A percentile compares a stretch with the other conserved stretches of the same genome.
phyloP scores from a whole-genome alignment of 306 rosid species.

The Vigna unguiculata region DNA sequence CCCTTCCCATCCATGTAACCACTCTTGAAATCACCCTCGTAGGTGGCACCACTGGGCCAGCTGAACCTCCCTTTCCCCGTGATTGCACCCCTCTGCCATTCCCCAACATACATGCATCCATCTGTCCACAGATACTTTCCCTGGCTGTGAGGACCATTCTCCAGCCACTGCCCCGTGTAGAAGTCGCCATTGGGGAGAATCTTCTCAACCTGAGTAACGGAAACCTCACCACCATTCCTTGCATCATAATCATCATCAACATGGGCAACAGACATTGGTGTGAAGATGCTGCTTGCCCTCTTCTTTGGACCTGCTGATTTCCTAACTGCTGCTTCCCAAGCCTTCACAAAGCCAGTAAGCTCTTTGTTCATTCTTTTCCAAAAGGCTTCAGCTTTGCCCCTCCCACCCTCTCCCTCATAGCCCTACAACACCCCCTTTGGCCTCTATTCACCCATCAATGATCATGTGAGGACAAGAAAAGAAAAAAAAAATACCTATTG shows the following conservation, averaged over 20 bases:
- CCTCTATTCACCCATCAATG: slow-evolving; percentile 48
- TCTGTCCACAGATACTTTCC: slow-evolving; percentile 93
- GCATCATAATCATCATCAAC: slow-evolving; percentile 80
- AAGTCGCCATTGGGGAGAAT: slow-evolving; percentile 74
- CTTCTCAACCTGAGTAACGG: slow-evolving; percentile 59
- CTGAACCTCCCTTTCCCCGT: slow-evolving; percentile 80
- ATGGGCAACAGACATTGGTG: slow-evolving; percentile 86
- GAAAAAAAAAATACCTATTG: background rate
- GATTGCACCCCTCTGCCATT: slow-evolving; percentile 76
- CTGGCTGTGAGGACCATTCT: slow-evolving; percentile 66
- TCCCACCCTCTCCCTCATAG: slow-evolving; percentile 2
- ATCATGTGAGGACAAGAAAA: background rate
- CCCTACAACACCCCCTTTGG: slow-evolving; percentile 14
- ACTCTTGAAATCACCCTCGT: slow-evolving; percentile 85
- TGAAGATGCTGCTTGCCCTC: slow-evolving; percentile 61
- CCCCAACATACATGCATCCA: slow-evolving; percentile 94
- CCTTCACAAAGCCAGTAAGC: slow-evolving; percentile 57
- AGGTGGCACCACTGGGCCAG: slow-evolving; percentile 97
- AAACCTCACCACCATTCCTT: slow-evolving; percentile 42
- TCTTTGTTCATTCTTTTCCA: slow-evolving; percentile 73
- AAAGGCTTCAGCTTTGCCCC: slow-evolving; percentile 18
- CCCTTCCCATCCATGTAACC: slow-evolving; percentile 89
- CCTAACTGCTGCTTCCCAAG: slow-evolving; percentile 78
- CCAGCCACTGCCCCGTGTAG: slow-evolving; percentile 81
- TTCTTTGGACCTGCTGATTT: slow-evolving; percentile 65